Base-by-base conservation (phyloP, 2,329 filamentous ascomycete species). In the Exserohilum turcica region DNA sequence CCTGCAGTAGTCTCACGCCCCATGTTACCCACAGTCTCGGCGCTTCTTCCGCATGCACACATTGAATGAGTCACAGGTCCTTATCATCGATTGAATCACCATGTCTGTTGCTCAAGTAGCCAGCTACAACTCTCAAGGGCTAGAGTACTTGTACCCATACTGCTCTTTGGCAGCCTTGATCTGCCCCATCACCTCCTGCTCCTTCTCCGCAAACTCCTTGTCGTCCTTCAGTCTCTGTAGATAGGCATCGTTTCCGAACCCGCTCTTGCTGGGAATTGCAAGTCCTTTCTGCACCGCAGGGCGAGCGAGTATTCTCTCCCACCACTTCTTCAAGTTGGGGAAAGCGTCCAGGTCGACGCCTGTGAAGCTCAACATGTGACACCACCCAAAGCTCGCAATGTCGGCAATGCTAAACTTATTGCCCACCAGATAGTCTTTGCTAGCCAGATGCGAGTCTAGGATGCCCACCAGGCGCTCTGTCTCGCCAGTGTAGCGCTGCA, bases 381-480 rank as follows among this genome's bases (percentile, higher is more conserved):
- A 68, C 78, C 78, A 80, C 33, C 71, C 69, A 54, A 77, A 78
- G 63, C 69, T 76, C 5, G 76, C 74, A 55, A 80, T 79, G 52
- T 80, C 78, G 3, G 77, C 78, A 48, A 78, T 78, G 54, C 67
- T 74, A 68, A 75, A 80, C 54, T 77, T 79, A 60, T 74, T 72
- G 21, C 77, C 77, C 10, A 79, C 77, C 12, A 80, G 70, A 57
- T 77, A 80, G 32, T 78, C 74, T 32, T 67, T 69, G 54, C 61
- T 59, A 52, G 72, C 68, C 42, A 79, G 73, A 29, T 75, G 75
- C 28, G 63, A 70, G 57, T 80, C 76, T 37, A 80, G 73, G 28
- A 79, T 72, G 42, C 78, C 77, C 35, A 73, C 76, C 10, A 79
- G 72, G 28, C 78, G 75, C 62, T 80, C 78, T 1, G 77, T 78